These are phyloP conservation scores for Athelia sp. DNA, from an alignment of 1,284 basidiomycete genomes.

Conservation along the genomic window DNA sequence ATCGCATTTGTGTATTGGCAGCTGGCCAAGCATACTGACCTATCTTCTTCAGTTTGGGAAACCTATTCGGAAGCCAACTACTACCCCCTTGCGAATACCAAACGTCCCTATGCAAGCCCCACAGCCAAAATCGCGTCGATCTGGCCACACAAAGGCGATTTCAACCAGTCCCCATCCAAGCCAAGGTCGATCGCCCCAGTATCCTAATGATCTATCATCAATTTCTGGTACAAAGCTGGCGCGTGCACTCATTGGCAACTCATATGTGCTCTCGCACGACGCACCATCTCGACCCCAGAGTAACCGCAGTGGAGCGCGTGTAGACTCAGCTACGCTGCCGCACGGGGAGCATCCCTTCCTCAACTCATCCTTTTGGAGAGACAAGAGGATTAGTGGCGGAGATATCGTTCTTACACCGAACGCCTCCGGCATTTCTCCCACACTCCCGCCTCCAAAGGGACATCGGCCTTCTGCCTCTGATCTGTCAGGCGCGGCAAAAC, in stretches of 20 bases:
- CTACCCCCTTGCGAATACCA: conserved; percentile 54
- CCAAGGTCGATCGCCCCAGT: conserved; percentile 23
- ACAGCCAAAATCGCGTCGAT: conserved; percentile 16
- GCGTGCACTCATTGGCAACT: conserved; percentile 54
- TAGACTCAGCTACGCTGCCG: conserved; percentile 70
- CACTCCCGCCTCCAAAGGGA: conserved; percentile 33
- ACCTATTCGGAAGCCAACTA: conserved; percentile 28
- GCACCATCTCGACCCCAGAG: conserved; percentile 43
- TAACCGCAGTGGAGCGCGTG: conserved; percentile 31
- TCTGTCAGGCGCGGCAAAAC: too few relatives aligned
- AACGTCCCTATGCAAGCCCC: conserved; percentile 26
- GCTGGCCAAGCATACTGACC: not conserved
- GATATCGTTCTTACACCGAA: conserved; percentile 16
- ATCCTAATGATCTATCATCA: conserved; percentile 43
- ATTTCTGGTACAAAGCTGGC: conserved; percentile 68
- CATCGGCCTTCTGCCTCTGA: too few relatives aligned
- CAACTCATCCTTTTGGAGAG: conserved; percentile 26
- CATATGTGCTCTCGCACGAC: conserved; percentile 49
- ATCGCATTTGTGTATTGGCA: not conserved
- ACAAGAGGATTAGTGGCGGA: conserved; percentile 22
- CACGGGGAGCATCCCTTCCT: conserved; percentile 37
- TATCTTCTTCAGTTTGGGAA: not conserved
- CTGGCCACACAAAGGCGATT: not conserved
- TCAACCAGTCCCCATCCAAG: conserved; percentile 30
- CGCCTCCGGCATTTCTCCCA: conserved; percentile 20